Conservation (phyloP, 1,284 basidiomycete species). For the Trametes versicolor region DNA sequence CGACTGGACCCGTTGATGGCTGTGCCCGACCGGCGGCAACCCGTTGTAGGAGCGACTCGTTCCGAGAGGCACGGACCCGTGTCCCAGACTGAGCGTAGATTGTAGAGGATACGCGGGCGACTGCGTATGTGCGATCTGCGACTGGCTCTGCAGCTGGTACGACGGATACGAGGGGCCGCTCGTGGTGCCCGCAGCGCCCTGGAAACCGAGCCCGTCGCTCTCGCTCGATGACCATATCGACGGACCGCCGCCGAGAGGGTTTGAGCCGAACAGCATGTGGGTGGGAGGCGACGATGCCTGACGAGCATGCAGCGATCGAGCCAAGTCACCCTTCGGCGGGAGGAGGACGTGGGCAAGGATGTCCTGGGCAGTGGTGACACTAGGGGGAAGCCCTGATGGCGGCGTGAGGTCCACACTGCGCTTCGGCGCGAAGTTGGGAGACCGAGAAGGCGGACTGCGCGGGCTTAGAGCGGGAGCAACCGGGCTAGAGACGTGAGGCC, state of each 20-base stretch:
- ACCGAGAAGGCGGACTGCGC: conserved; percentile 27
- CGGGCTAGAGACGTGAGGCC: conserved; percentile 24
- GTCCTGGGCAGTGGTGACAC: conserved; percentile 67
- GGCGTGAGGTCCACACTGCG: conserved; percentile 15
- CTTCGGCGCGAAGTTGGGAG: conserved; percentile 23
- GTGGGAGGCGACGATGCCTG: conserved; percentile 41
- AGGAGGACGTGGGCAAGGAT: conserved; percentile 61
- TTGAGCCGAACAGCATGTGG: conserved; percentile 45
- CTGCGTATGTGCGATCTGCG: conserved; percentile 3
- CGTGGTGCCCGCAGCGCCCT: conserved; percentile 22
- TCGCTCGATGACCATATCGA: conserved; percentile 46
- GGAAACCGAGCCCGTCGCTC: conserved; percentile 23
- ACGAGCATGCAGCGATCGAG: conserved; percentile 39
- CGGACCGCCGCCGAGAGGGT: conserved; percentile 33
- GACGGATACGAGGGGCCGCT: conserved; percentile 21
- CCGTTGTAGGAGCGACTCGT: conserved; percentile 23
- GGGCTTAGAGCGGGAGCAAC: conserved; percentile 21
- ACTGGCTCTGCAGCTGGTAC: conserved; percentile 15
- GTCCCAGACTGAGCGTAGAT: conserved; percentile 22
- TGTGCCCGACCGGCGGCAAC: conserved; percentile 18
- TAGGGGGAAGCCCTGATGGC: conserved; percentile 32
- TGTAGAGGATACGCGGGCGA: conserved; percentile 26
- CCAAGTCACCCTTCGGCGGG: conserved; percentile 30
- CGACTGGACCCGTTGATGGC: conserved; percentile 39
- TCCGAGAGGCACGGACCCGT: conserved; percentile 11